These are phyloP conservation scores for Ceratopteris richardii DNA, from an alignment of 75 land plant genomes.

Conservation along the genomic window DNA sequence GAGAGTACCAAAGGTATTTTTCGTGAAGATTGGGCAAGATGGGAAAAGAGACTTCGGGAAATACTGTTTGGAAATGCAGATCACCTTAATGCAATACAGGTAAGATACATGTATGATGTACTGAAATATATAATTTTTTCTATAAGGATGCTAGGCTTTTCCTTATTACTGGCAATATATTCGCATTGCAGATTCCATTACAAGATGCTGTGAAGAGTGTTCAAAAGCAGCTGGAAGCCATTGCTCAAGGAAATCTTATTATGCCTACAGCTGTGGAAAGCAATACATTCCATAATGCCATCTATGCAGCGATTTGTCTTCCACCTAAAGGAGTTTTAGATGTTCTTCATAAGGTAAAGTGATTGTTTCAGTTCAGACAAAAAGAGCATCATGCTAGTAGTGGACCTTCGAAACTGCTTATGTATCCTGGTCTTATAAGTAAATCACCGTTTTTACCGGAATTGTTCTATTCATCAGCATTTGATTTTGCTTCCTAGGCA, in stretches of 20 bases:
- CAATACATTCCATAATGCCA: constrained; percentile 39
- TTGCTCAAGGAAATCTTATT: constrained; percentile 48
- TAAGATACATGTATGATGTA: constrained; percentile 8
- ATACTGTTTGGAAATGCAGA: constrained; percentile 41
- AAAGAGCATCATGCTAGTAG: no score
- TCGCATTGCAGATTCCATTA: constrained; percentile 71
- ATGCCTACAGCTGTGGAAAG: constrained; percentile 46
- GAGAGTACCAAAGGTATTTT: constrained; percentile 68
- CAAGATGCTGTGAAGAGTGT: constrained; percentile 55
- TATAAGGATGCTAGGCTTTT: background rate
- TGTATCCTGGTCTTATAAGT: no score
- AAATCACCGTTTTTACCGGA: no score
- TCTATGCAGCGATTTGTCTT: constrained; percentile 66
- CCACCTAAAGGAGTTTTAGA: constrained; percentile 39
- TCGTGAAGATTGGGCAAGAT: constrained; percentile 61
- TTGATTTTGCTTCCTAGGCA: no score
- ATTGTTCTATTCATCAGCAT: background rate
- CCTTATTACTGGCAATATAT: background rate
- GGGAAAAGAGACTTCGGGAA: constrained; percentile 66
- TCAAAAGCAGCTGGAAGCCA: constrained; percentile 47
- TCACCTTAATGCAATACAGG: constrained; percentile 75
- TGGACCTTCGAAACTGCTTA: no score
- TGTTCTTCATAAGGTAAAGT: constrained; percentile 52
- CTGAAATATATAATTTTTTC: background rate
- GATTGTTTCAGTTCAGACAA: background rate